Evolutionary conservation across 1,284 basidiomycete species (phyloP).

Genomic region (Trametes hirsuta): DNA sequence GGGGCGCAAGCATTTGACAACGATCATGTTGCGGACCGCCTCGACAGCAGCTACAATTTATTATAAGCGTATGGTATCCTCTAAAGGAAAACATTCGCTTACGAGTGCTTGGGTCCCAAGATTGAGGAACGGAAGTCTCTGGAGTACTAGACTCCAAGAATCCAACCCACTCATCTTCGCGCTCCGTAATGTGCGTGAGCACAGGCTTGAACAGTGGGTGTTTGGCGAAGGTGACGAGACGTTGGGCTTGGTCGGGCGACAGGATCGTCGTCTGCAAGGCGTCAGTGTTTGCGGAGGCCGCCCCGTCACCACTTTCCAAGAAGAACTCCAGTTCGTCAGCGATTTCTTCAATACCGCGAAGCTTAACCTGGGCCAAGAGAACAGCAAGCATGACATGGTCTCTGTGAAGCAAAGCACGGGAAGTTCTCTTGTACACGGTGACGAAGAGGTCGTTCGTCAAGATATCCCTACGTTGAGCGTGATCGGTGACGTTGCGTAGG

Average conservation of each 20-base stretch:
- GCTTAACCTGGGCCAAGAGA: constrained; percentile 88
- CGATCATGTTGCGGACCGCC: constrained; percentile 73
- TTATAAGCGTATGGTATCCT: not conserved
- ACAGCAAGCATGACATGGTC: constrained; percentile 94
- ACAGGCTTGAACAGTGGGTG: constrained; percentile 81
- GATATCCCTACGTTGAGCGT: constrained; percentile 77
- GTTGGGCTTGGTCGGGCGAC: constrained; percentile 67
- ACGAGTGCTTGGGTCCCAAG: constrained; percentile 81
- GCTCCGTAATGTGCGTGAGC: constrained; percentile 64
- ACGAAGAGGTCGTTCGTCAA: constrained; percentile 93
- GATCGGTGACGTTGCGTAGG: constrained; percentile 78
- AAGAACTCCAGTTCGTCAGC: constrained; percentile 89
- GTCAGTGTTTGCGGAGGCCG: constrained; percentile 44
- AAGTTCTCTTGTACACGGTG: constrained; percentile 87
- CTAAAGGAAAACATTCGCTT: constrained; percentile 38
- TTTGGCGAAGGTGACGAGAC: constrained; percentile 70
- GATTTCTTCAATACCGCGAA: constrained; percentile 80
- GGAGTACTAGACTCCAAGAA: constrained; percentile 78
- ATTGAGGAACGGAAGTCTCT: constrained; percentile 72
- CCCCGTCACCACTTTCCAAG: constrained; percentile 82
- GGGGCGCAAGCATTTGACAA: constrained; percentile 90
- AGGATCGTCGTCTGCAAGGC: constrained; percentile 52
- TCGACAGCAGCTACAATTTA: constrained; percentile 61
- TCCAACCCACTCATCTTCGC: constrained; percentile 73
- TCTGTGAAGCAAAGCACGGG: constrained; percentile 87